Conservation (phyloP, 2,329 filamentous ascomycete species). For the Penicillium sp. region DNA sequence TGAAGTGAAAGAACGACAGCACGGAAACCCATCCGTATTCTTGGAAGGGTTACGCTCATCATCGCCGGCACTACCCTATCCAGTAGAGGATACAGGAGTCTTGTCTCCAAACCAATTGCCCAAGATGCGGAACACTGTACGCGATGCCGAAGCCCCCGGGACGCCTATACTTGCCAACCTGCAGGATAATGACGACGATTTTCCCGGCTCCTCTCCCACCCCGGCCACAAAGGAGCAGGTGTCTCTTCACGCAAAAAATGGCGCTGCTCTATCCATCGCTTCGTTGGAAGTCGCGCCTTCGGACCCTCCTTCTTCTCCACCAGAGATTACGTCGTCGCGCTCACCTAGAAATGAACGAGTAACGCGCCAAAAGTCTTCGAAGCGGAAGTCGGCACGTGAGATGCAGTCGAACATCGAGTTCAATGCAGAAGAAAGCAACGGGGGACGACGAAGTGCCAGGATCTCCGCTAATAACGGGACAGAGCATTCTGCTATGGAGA, state of each 20-base stretch:
- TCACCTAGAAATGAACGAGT: background rate
- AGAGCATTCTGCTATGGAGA: background rate
- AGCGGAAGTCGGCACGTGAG: background rate
- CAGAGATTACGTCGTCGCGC: slow-evolving; percentile 18
- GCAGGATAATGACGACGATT: slow-evolving; percentile 41
- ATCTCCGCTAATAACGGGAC: background rate
- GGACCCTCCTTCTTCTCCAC: slow-evolving; percentile 36
- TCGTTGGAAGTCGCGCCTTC: slow-evolving; percentile 18
- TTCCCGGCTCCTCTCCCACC: slow-evolving; percentile 52
- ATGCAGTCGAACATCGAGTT: background rate
- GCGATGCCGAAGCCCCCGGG: slow-evolving; percentile 26
- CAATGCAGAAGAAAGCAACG: background rate
- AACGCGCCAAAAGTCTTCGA: background rate
- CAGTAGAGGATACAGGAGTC: slow-evolving; percentile 18
- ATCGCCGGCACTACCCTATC: slow-evolving; percentile 25
- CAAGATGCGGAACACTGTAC: slow-evolving; percentile 22
- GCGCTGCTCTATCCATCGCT: slow-evolving; percentile 33
- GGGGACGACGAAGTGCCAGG: slow-evolving; percentile 7
- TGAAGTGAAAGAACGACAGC: slow-evolving; percentile 71
- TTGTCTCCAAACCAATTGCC: slow-evolving; percentile 28
- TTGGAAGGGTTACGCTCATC: slow-evolving; percentile 64
- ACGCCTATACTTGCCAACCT: slow-evolving; percentile 42
- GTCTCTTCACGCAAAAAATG: slow-evolving; percentile 25
- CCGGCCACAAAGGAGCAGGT: slow-evolving; percentile 37
- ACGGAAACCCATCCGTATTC: slow-evolving; percentile 57